Percentiles rank a stretch among this genome's conserved stretches.
phyloP scores from a whole-genome alignment of 2,329 filamentous ascomycete species.

The Fusarium chaquense region DNA sequence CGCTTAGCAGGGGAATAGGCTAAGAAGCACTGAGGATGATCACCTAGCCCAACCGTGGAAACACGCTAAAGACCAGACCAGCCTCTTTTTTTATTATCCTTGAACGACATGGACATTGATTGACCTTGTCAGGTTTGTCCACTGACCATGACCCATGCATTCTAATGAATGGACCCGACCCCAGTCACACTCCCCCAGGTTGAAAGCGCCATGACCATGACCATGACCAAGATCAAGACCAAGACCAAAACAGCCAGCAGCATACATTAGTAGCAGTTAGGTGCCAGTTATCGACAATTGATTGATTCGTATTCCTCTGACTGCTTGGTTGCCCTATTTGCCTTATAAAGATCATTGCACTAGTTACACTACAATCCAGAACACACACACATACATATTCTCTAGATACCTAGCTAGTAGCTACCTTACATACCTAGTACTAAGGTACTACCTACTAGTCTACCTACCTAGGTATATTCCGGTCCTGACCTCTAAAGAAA shows the following conservation, averaged over 20 bases:
- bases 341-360: background rate
- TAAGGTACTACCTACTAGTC: too few relatives aligned
- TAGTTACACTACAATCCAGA: background rate
- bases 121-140: background rate
- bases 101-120: background rate
- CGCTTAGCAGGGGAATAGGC: background rate
- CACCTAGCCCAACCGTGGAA: background rate
- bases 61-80: constrained; percentile 6
- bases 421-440: too few relatives aligned
- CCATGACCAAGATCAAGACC: background rate
- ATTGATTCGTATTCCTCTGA: background rate
- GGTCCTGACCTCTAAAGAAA: background rate
- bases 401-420: background rate
- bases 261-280: background rate
- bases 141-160: constrained; percentile 1
- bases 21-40: constrained; percentile 3
- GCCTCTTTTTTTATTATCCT: constrained; percentile 8
- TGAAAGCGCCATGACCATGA: constrained; percentile 35
- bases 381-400: background rate
- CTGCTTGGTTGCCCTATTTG: background rate
- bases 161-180: constrained; percentile 8
- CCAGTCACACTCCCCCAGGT: constrained; percentile 27
- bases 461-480: too few relatives aligned
- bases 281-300: background rate
- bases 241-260: constrained; percentile 37